These are phyloP conservation scores for Heliophila coronopifolia DNA, from an alignment of 441 rosid species.

Conservation along the genomic window DNA sequence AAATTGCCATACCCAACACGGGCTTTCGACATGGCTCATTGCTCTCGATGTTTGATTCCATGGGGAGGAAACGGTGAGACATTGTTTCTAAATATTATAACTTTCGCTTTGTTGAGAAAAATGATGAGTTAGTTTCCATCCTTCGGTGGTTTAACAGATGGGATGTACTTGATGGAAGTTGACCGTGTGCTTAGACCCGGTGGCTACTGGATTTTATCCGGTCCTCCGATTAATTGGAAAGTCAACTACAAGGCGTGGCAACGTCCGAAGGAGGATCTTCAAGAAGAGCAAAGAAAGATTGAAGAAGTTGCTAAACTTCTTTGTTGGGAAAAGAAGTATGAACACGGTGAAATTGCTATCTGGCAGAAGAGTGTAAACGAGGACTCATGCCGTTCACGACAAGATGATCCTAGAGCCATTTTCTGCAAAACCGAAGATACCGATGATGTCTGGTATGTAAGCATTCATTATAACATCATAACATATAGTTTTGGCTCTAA, in stretches of 20 bases:
- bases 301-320: constrained; percentile 58
- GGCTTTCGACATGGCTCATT: constrained; percentile 95
- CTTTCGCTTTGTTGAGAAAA: neutral
- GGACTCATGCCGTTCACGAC: constrained; percentile 39
- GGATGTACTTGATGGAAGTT: constrained; percentile 65
- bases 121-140: neutral
- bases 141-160: constrained; percentile 38
- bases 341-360: constrained; percentile 61
- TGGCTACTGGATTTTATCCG: constrained; percentile 70
- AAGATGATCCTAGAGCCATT: constrained; percentile 51
- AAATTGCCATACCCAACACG: constrained; percentile 87
- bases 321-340: constrained; percentile 70
- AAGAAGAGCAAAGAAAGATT: constrained; percentile 54
- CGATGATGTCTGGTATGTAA: constrained; percentile 82
- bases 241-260: constrained; percentile 60
- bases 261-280: constrained; percentile 60
- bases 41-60: constrained; percentile 94
- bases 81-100: neutral
- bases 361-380: constrained; percentile 59
- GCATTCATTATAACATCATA: neutral
- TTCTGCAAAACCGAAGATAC: constrained; percentile 65
- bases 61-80: constrained; percentile 87
- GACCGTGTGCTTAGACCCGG: constrained; percentile 75
- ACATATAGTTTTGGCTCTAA: neutral
- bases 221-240: constrained; percentile 77